These are phyloP conservation scores for Ceratocystis colombiana DNA, from an alignment of 2,329 filamentous ascomycete species.

Conservation along the genomic window DNA sequence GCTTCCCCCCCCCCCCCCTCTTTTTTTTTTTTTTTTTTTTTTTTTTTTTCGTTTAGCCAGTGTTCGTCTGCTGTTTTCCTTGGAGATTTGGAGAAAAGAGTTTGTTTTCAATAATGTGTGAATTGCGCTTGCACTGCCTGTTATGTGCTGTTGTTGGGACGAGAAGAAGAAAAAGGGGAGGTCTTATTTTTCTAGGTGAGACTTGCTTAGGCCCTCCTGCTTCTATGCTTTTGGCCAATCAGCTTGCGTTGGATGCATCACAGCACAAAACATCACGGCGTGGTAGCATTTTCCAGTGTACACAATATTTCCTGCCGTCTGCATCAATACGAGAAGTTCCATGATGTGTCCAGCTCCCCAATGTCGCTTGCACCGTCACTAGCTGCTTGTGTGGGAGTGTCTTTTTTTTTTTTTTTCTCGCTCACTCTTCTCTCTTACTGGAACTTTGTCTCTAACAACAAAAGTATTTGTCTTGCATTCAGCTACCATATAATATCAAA, in stretches of 20 bases:
- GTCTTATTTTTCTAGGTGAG: too few relatives aligned
- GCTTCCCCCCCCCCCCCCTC: neutral
- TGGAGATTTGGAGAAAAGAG: neutral
- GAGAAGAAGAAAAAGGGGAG: neutral
- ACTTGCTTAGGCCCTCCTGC: too few relatives aligned
- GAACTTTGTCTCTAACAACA: neutral
- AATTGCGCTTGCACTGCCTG: too few relatives aligned
- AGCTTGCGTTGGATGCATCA: too few relatives aligned
- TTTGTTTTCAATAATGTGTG: too few relatives aligned
- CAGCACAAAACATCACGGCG: neutral
- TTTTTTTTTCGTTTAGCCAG: too few relatives aligned
- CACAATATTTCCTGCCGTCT: slow-evolving; percentile 1
- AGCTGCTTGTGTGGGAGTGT: neutral
- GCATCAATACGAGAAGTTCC: slow-evolving; percentile 5
- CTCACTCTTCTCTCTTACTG: neutral
- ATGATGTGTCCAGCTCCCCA: neutral
- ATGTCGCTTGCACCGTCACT: neutral
- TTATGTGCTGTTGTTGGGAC: neutral
- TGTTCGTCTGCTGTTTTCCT: neutral
- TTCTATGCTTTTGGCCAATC: too few relatives aligned
- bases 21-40: neutral
- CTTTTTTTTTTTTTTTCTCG: neutral
- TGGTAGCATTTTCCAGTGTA: neutral
- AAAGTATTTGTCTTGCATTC: slow-evolving; percentile 1
- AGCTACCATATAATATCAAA: neutral